Percentiles rank a stretch among this genome's conserved stretches.
Conservation (phyloP, 2,329 filamentous ascomycete species). For the Septoria linicola region DNA sequence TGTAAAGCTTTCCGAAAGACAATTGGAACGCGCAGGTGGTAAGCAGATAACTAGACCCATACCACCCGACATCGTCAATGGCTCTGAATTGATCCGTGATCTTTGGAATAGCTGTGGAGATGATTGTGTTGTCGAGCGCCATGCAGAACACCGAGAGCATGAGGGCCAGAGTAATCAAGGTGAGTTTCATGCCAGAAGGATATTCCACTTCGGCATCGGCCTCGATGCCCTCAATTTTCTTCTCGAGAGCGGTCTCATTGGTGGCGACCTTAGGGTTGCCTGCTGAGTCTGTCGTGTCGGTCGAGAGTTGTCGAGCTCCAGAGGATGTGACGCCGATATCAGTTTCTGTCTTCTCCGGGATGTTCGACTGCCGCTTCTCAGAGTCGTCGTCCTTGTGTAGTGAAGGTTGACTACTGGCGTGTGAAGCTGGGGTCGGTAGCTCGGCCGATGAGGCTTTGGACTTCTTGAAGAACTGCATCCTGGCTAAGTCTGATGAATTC, state of each 20-base stretch:
- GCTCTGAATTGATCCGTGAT: conserved; percentile 51
- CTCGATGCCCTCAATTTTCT: conserved; percentile 23
- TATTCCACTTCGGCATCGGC: conserved; percentile 33
- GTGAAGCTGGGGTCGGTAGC: conserved; percentile 7
- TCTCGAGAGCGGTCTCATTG: conserved; percentile 19
- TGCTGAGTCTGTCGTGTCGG: conserved; percentile 5
- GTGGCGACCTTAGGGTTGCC: neutral
- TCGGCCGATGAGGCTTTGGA: conserved; percentile 9
- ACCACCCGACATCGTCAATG: conserved; percentile 49
- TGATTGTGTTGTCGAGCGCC: conserved; percentile 48
- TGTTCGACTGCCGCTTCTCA: conserved; percentile 21
- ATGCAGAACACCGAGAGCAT: conserved; percentile 40
- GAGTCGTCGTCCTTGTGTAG: conserved; percentile 18
- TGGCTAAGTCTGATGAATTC: neutral
- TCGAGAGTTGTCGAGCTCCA: conserved; percentile 1
- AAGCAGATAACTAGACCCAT: conserved; percentile 47
- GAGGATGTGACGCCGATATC: conserved; percentile 5
- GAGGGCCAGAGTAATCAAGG: conserved; percentile 39
- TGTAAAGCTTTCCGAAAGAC: conserved; percentile 50
- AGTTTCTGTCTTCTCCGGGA: conserved; percentile 6
- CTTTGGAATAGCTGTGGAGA: conserved; percentile 49
- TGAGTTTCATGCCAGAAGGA: conserved; percentile 37
- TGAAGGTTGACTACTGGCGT: conserved; percentile 12
- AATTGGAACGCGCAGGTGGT: conserved; percentile 45
- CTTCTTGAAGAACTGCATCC: conserved; percentile 28